Evolutionary conservation across 129 eudicot genomes (phyloP).

Genomic region (Lactuca saligna): DNA sequence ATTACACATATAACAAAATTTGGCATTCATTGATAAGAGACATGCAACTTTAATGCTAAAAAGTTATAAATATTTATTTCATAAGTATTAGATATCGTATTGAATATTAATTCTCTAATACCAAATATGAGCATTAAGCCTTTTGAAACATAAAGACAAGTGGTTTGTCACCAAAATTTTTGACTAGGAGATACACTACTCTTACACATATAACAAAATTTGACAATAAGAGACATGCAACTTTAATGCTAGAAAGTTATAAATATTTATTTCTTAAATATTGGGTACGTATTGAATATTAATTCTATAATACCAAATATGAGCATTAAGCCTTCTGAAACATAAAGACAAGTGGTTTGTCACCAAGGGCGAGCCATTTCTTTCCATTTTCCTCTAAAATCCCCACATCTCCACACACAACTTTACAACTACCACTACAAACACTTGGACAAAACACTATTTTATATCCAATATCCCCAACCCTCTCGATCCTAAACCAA

Average conservation of each 20-base stretch:
- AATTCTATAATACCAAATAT: neutral
- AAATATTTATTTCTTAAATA: too few species aligned
- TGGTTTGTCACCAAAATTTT: slow-evolving; percentile 40
- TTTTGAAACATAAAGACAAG: slow-evolving; percentile 50
- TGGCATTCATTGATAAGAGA: too few species aligned
- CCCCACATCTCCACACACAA: slow-evolving; percentile 71
- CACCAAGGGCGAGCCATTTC: slow-evolving; percentile 66
- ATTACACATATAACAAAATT: too few species aligned
- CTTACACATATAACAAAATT: too few species aligned
- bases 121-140: slow-evolving; percentile 19
- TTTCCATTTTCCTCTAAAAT: slow-evolving; percentile 56
- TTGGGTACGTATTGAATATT: neutral
- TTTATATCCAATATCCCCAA: slow-evolving; percentile 51
- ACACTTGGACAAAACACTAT: slow-evolving; percentile 76
- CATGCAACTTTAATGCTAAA: too few species aligned
- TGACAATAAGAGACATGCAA: too few species aligned
- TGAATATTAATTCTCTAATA: neutral
- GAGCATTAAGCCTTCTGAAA: slow-evolving; percentile 45
- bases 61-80: neutral
- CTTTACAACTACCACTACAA: slow-evolving; percentile 52
- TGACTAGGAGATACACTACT: too few species aligned
- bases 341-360: slow-evolving; percentile 47
- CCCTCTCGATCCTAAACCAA: slow-evolving; percentile 73
- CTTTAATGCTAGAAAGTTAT: neutral
- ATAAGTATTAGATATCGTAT: neutral